Evolutionary conservation across 768 basidiomycete species (phyloP), one percentile per base, ranked within the genome.

Genomic region (Kwoniella sp.): DNA sequence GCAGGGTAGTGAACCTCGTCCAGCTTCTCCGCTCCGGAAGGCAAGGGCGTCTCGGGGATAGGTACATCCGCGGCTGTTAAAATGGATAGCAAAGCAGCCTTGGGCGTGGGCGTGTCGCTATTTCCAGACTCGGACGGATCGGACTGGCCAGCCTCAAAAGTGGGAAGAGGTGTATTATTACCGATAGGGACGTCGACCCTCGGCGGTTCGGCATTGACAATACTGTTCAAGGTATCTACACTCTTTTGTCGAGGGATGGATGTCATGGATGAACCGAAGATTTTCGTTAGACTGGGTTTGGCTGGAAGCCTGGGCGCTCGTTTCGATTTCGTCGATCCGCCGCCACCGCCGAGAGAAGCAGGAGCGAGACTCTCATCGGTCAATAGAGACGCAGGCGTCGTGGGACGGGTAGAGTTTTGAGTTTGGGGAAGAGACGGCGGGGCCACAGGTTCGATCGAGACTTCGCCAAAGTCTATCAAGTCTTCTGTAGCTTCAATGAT

Each of bases 391-490:
- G 30, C 58, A 4, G 52, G 58, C 4, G 64, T 55, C 2, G 26
- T 33, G 22, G 59, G 60, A 55, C 30, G 48, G n/a, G 48, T 44
- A 29, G 40, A 44, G 40, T 4, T 10, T 19, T 44, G 40, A 6
- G 40, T 44, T 44, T 44, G 40, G 3, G 40, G 17, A 6, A 44
- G 8, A 9, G 40, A 44, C 8, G 67, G 56, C 0, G 65, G 60
- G 15, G 58, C 40, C 0, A 55, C 40, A 33, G 52, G 56, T 21
- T 55, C 55, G 37, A 72, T 65, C 6, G 58, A 22, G 24, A 59
- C 55, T 22, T 72, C 72, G 9, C 72, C 71, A 47, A 77, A 77
- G 44, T 74, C 62, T 54, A 77, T 69, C n/a, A 73, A 53, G n/a
- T 63, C 55, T 10, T 44, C 50, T 10, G 64, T 62, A 1, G 69